These are phyloP conservation scores for Tetradesmus lagerheimii DNA, from an alignment of 139 green algal genomes.

Conservation along the genomic window DNA sequence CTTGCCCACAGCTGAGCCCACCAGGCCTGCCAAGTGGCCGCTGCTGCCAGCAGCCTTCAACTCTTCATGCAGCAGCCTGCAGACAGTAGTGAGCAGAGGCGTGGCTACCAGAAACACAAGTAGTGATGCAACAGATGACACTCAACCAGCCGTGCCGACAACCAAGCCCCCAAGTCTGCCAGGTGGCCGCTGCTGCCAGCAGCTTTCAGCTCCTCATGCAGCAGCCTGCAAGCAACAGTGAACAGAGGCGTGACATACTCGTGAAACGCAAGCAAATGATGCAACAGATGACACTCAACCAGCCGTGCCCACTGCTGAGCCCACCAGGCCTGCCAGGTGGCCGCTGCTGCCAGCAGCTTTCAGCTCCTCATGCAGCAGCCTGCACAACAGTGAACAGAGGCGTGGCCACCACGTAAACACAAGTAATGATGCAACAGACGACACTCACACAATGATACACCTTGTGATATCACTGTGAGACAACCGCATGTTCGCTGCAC, in stretches of 20 bases:
- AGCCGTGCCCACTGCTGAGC: slow-evolving; percentile 64
- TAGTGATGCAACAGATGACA: too few relatives aligned
- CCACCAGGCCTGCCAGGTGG: slow-evolving; percentile 63
- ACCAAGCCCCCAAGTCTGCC: slow-evolving; percentile 46
- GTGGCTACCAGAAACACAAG: too few relatives aligned
- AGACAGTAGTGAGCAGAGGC: too few relatives aligned
- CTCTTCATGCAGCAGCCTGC: slow-evolving; percentile 87
- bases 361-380: slow-evolving; percentile 89
- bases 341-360: slow-evolving; percentile 68
- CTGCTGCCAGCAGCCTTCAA: slow-evolving; percentile 73
- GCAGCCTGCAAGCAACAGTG: slow-evolving; percentile 60
- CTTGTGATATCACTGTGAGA: not conserved
- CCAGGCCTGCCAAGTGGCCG: slow-evolving; percentile 62
- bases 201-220: slow-evolving; percentile 90
- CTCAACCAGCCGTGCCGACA: slow-evolving; percentile 75
- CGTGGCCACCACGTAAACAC: too few relatives aligned
- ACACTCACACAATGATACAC: not conserved
- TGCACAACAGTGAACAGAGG: too few relatives aligned
- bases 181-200: slow-evolving; percentile 67
- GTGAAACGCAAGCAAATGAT: too few relatives aligned
- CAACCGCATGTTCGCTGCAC: too few relatives aligned
- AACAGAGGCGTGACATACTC: too few relatives aligned
- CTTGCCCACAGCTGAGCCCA: slow-evolving; percentile 63
- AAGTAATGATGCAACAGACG: too few relatives aligned
- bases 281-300: too few relatives aligned